Evolutionary conservation across 495 filamentous ascomycete genomes (phyloP).

Genomic region (Penicillium turbatum): DNA sequence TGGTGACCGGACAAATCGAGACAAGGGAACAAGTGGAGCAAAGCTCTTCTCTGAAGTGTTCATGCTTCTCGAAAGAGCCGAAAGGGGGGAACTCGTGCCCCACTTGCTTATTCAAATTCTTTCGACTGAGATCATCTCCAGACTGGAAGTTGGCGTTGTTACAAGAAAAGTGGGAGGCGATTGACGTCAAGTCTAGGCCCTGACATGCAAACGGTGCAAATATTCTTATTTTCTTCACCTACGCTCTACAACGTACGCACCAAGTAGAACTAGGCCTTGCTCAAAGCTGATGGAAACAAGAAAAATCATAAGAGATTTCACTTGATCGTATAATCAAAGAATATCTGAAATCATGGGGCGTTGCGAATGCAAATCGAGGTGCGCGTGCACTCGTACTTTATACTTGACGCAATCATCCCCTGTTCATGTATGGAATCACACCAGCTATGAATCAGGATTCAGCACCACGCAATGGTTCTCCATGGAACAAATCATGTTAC

Average conservation of each 20-base stretch:
- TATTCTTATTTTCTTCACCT: neutral
- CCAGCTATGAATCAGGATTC: neutral
- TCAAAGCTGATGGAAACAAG: no score
- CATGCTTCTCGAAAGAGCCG: conserved; percentile 4
- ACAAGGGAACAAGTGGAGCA: conserved; percentile 13
- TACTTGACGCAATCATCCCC: no score
- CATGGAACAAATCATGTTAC: no score
- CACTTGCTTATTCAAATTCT: conserved; percentile 16
- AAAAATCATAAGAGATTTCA: no score
- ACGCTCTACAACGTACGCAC: neutral
- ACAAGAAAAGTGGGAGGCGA: conserved; percentile 8
- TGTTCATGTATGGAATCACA: no score
- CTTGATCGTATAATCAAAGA: no score
- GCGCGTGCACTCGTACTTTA: no score
- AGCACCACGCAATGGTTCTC: neutral
- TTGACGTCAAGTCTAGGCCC: conserved; percentile 19
- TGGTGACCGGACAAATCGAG: conserved; percentile 22
- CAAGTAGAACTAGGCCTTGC: no score
- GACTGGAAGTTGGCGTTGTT: neutral
- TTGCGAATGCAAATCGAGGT: no score
- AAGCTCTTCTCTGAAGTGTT: conserved; percentile 4
- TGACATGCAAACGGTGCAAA: conserved; percentile 12
- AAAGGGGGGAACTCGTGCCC: neutral
- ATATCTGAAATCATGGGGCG: no score
- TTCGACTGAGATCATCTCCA: conserved; percentile 10